Evolutionary conservation across 345 rosid genomes (phyloP), one percentile per base, ranked within the genome.

Genomic region (Murraya paniculata): DNA sequence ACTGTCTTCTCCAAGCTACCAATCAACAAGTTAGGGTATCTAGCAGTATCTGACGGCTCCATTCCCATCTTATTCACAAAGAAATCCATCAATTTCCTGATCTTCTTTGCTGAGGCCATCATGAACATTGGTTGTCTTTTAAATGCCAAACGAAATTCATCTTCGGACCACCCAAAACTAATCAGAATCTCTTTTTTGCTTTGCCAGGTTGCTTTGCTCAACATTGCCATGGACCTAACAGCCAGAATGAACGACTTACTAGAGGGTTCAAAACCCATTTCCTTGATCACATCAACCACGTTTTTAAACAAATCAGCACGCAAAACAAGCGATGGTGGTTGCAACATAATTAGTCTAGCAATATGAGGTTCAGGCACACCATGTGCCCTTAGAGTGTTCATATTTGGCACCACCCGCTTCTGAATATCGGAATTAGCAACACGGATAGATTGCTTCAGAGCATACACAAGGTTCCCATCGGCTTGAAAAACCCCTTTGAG

Each of bases 121-220:
- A 82, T 73, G 3, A 79, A 4, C 0, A 69, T 0, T 7, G 87
- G 83, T 31, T 84, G 85, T 14, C 3, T 14, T 80, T 56, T 77
- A 66, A 84, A 82, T 28, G 81, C 81, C 8, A 75, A 73, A 5
- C 5, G 4, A 25, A 84, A 84, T 30, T 77, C 77, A 4, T 36
- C 56, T 28, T 81, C 83, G 8, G 85, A 84, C 87, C 79, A 84
- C 22, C 87, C 87, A 79, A 72, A 77, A 64, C 81, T 79, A 58
- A 36, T 35, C 21, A 82, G 55, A 31, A 66, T 36, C 68, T 84
- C 81, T 74, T 67, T 77, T 70, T 82, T 84, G 18, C 35, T 64
- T 35, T 73, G 74, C 85, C 83, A 81, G 2, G 7, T 36, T 4
- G 19, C 28, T 28, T 62, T 77, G 62, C 77, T 38, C 48, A 48